phyloP scores from a whole-genome alignment of 192 early-diverging fungal species.

The Coemansia sp. region DNA sequence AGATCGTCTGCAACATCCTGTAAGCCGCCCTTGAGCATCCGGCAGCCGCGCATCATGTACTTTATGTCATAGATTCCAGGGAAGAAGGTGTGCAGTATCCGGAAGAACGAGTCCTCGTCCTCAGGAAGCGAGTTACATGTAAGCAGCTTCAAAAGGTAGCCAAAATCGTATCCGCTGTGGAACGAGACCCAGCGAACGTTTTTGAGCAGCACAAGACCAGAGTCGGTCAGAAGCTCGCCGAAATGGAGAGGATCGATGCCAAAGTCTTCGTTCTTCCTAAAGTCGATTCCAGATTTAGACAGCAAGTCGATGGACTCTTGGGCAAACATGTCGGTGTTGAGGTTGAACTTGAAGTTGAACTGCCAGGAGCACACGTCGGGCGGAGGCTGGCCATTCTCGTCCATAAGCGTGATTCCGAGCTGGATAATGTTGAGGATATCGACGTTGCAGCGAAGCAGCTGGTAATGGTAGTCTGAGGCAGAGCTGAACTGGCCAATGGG shows the following conservation, averaged over 20 bases:
- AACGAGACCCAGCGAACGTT: slow-evolving; percentile 98
- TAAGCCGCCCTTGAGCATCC: slow-evolving; percentile 93
- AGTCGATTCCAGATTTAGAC: slow-evolving; percentile 97
- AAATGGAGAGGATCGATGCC: slow-evolving; percentile 96
- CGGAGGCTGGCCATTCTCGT: slow-evolving; percentile 81
- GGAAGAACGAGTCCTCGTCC: slow-evolving; percentile 96
- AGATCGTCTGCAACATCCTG: slow-evolving; percentile 98
- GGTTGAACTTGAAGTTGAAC: slow-evolving; percentile 98
- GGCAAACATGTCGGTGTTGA: slow-evolving; percentile 98
- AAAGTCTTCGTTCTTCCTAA: slow-evolving; percentile 92
- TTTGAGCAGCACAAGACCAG: slow-evolving; percentile 91
- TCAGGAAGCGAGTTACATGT: slow-evolving; percentile 88
- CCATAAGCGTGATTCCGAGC: slow-evolving; percentile 92
- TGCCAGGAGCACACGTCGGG: slow-evolving; percentile 88
- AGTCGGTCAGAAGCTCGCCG: slow-evolving; percentile 95
- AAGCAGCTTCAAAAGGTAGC: slow-evolving; percentile 93
- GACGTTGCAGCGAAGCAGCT: slow-evolving; percentile 96
- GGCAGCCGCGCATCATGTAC: slow-evolving; percentile 95
- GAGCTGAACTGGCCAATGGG: slow-evolving; percentile 97
- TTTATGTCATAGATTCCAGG: slow-evolving; percentile 99
- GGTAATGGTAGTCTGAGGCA: slow-evolving; percentile 98
- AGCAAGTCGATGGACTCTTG: slow-evolving; percentile 98
- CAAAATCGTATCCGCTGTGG: slow-evolving; percentile 99
- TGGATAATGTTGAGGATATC: slow-evolving; percentile 98
- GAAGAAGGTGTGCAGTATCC: slow-evolving; percentile 87